Percentiles rank a stretch among this genome's conserved stretches.
Conservation (phyloP, 2,329 filamentous ascomycete genomes). For the Colletotrichum sidae region DNA sequence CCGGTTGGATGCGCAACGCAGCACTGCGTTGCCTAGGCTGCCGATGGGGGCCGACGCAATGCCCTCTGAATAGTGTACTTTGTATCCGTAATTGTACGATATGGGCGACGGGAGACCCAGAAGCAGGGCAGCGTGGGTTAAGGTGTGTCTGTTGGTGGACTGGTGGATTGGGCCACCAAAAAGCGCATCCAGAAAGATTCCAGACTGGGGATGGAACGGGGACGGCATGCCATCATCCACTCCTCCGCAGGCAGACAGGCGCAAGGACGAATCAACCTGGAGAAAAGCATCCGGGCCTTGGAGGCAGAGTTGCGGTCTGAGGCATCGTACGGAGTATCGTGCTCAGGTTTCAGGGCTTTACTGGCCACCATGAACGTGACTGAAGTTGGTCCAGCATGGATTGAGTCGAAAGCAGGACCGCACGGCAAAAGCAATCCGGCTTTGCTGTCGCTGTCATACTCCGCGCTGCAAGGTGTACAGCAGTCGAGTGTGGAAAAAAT, state of each 20-base stretch:
- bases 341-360: conserved; percentile 25
- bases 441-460: too few species aligned
- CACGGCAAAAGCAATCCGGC: too few species aligned
- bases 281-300: conserved; percentile 23
- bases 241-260: conserved; percentile 15
- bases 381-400: too few species aligned
- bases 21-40: too few species aligned
- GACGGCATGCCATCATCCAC: conserved; percentile 4
- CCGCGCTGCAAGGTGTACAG: too few species aligned
- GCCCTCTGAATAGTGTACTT: too few species aligned
- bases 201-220: conserved; percentile 23
- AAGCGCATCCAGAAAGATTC: conserved; percentile 34
- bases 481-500: too few species aligned
- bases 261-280: conserved; percentile 21
- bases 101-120: too few species aligned
- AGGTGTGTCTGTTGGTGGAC: not conserved
- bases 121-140: too few species aligned
- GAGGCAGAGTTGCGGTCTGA: conserved; percentile 36
- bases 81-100: too few species aligned
- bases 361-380: conserved; percentile 4
- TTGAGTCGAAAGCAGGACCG: not conserved
- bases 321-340: conserved; percentile 15
- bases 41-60: too few species aligned
- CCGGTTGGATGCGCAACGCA: too few species aligned
- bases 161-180: conserved; percentile 12